These are phyloP conservation scores for Hirsutella thompsonii DNA, from an alignment of 2,329 filamentous ascomycete genomes.

Conservation along the genomic window DNA sequence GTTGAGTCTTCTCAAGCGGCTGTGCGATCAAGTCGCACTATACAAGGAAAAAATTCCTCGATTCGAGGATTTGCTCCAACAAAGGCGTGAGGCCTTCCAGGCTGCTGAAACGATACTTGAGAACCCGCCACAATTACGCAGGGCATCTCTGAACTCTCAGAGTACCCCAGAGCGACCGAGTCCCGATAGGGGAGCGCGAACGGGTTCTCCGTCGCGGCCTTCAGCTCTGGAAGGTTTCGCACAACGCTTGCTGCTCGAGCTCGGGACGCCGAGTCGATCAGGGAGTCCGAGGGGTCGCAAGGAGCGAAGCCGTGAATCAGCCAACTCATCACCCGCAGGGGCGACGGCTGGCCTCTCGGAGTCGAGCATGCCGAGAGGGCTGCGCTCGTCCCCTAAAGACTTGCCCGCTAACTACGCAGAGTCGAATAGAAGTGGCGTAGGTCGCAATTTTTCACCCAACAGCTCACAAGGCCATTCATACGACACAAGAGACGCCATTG, in stretches of 20 bases:
- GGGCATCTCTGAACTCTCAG: conserved; percentile 16
- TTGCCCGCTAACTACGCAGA: conserved; percentile 24
- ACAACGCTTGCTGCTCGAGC: conserved; percentile 47
- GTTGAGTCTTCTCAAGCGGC: conserved; percentile 41
- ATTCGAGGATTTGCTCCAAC: conserved; percentile 60
- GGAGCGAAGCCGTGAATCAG: conserved; percentile 23
- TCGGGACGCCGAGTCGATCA: conserved; percentile 39
- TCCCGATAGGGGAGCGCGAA: conserved; percentile 29
- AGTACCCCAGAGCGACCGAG: conserved; percentile 28
- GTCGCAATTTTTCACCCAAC: conserved; percentile 28
- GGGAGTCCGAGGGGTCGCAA: conserved; percentile 37
- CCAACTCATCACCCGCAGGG: conserved; percentile 15
- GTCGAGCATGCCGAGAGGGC: conserved; percentile 15
- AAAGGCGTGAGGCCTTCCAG: conserved; percentile 50
- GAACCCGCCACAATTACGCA: conserved; percentile 17
- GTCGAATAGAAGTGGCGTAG: conserved; percentile 14
- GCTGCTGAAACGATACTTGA: conserved; percentile 38
- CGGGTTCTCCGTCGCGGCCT: conserved; percentile 37
- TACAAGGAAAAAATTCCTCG: conserved; percentile 55
- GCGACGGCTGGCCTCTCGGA: conserved; percentile 6
- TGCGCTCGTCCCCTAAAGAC: conserved; percentile 28
- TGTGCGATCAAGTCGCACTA: conserved; percentile 47
- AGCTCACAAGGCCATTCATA: conserved; percentile 12
- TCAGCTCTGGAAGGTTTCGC: conserved; percentile 48
- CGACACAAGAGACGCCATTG: conserved; percentile 17